These are phyloP conservation scores for Coffea eugenioides DNA, from an alignment of 257 asterid species.

Conservation along the genomic window DNA sequence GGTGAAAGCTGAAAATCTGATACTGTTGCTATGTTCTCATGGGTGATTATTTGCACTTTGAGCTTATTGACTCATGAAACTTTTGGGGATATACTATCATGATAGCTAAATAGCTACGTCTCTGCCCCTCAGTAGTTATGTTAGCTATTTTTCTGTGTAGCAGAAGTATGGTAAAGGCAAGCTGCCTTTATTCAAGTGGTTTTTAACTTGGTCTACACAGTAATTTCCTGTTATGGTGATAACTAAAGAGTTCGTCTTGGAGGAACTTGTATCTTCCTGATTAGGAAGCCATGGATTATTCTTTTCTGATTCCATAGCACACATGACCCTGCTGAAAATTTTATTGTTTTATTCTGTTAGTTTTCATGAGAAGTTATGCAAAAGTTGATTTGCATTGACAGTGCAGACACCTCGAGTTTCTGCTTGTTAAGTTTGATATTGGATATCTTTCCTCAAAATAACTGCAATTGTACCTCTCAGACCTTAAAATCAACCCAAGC, in stretches of 20 bases:
- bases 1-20: background rate
- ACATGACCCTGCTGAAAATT: background rate
- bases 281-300: background rate
- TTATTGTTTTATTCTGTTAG: background rate
- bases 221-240: background rate
- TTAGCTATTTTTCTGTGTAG: background rate
- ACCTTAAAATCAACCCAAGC: constrained; percentile 97
- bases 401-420: background rate
- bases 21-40: background rate
- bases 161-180: background rate
- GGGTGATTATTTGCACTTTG: background rate
- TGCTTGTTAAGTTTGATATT: background rate
- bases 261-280: background rate
- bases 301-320: background rate
- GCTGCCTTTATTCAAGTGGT: background rate
- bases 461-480: constrained; percentile 36
- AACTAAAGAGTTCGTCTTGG: background rate
- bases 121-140: background rate
- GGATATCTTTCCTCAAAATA: background rate
- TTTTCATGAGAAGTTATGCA: background rate
- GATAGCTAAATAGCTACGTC: background rate
- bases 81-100: background rate
- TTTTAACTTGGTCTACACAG: background rate
- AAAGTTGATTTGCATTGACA: background rate
- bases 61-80: background rate